Evolutionary conservation across 2,329 filamentous ascomycete species (phyloP), one percentile per base, ranked within the genome.

Genomic region (Domatiomyces globalis): DNA sequence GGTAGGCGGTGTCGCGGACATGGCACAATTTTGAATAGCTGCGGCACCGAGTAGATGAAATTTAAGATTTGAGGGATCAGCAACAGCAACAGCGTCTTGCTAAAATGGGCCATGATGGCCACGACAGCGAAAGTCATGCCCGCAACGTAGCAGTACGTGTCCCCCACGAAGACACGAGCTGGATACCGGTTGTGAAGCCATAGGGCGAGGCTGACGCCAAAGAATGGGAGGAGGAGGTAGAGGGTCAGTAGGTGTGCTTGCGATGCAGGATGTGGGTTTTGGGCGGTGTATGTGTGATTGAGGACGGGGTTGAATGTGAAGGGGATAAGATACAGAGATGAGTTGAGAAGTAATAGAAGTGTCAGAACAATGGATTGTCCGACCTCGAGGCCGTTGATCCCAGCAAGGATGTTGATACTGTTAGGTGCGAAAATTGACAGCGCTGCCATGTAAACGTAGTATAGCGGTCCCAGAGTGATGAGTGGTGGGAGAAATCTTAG

Each of bases 111-210:
- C 49, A 95, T 77, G 63, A 98, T 96, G 57, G 87, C 88, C 58
- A 96, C 92, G 45, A 95, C 89, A 50, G 90, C 92, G 66, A 98
- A 98, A 42, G 96, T 86, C 88, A 98, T 98, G 59, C 92, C 92
- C 0, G 92, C 92, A 68, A 98, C 95, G 71, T 98, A 98, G 76
- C 92, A 98, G 76, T 96, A 98, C 3, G 92, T 98, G 69, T 98
- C 92, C 51, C 92, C 92, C 8, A 96, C 90, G 63, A 98, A 98
- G 8, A 96, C 92, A 62, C 81, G 83, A 20, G 90, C 87, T 0
- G 92, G 92, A 65, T 88, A 98, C 86, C 88, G 94, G 69, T 98
- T 98, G 73, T 98, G 89, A 65, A 71, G 80, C 63, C 92, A 78
- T 15, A 98, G 76, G 7, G 92, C 92, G 48, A 85, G 69, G 6